Evolutionary conservation across 176 grass and related monocot genomes (phyloP), one percentile per base, ranked within the genome.

Genomic region (Hsuehochloa calcarea): DNA sequence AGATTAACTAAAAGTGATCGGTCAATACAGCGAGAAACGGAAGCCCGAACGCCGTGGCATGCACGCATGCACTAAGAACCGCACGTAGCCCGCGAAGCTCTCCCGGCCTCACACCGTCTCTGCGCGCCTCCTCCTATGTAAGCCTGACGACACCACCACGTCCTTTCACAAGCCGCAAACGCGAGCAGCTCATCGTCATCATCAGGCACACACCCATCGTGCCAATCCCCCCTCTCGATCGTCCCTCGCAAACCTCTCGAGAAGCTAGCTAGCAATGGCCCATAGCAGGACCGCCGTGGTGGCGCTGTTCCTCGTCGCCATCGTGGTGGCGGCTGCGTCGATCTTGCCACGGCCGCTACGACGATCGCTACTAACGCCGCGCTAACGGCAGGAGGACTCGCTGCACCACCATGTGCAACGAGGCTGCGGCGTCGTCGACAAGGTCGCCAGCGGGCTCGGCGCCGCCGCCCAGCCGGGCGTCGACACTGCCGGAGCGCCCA

Each of bases 321-420:
- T 66, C 22, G 8, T 83, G 47, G 56, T 65, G 66, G 79, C 29
- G 72, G 59, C 75, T 4, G 56, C 66, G 65, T 88, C 59, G 7
- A 15, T n/a, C n/a, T n/a, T 92, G 54, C 75, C 87, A 72, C 37
- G 83, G 86, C 27, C 89, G 90, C 86, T 93, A 70, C 73, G 83
- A 90, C 26, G 88, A 91, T 44, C 91, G 90, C 86, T 91, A 89
- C 77, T 17, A 71, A 46, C 77, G 86, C 41, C 91, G 93, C 86
- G 78, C 88, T 74, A 96, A 93, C 71, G 84, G 93, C 52, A 91
- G 66, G 13, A 56, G 2, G 88, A 90, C 78, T 9, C 50, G 51
- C 13, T 96, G 93, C 81, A 81, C 63, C 56, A 68, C 8, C 37
- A 93, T 96, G 86, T 96, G 93, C 86, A 58, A 59, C 23, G 65